A percentile compares a stretch with the other conserved stretches of the same genome.
These are phyloP conservation scores for Pseudonitzschia multiseries DNA, from an alignment of 108 stramenopile genomes.

Conservation along the genomic window DNA sequence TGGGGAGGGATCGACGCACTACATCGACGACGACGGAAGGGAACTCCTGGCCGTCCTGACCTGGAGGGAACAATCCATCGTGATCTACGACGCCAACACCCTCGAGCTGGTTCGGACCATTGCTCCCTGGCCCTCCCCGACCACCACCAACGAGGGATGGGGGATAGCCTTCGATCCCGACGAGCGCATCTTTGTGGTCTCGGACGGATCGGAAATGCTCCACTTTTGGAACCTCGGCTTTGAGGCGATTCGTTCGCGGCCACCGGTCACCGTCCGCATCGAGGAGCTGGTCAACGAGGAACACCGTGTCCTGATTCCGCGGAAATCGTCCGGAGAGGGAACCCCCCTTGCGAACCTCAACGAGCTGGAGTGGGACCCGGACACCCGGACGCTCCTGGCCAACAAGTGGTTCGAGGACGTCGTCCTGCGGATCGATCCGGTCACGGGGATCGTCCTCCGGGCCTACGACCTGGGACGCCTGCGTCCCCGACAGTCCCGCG, in stretches of 20 bases:
- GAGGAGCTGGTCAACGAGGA: background rate
- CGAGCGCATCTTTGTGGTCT: conserved; percentile 60
- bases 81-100: conserved; percentile 54
- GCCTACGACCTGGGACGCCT: conserved; percentile 65
- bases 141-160: conserved; percentile 71
- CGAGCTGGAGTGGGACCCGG: conserved; percentile 71
- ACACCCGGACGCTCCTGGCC: conserved; percentile 51
- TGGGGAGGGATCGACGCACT: conserved; percentile 72
- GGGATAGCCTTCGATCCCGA: conserved; percentile 71
- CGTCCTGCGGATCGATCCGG: conserved; percentile 66
- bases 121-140: conserved; percentile 34
- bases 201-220: conserved; percentile 65
- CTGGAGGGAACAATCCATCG: conserved; percentile 52
- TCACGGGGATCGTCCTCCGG: conserved; percentile 22
- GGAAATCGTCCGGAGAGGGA: background rate
- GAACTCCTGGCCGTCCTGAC: conserved; percentile 75
- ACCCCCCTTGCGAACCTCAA: conserved; percentile 45
- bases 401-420: conserved; percentile 76
- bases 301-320: background rate
- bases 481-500: conserved; percentile 13
- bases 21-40: conserved; percentile 28
- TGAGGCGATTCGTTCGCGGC: conserved; percentile 20
- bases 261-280: background rate
- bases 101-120: conserved; percentile 37
- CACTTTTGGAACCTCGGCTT: conserved; percentile 66